Percentiles rank a stretch among this genome's conserved stretches.
These are phyloP conservation scores for Arabis alpina DNA, from an alignment of 345 rosid genomes.

Conservation along the genomic window DNA sequence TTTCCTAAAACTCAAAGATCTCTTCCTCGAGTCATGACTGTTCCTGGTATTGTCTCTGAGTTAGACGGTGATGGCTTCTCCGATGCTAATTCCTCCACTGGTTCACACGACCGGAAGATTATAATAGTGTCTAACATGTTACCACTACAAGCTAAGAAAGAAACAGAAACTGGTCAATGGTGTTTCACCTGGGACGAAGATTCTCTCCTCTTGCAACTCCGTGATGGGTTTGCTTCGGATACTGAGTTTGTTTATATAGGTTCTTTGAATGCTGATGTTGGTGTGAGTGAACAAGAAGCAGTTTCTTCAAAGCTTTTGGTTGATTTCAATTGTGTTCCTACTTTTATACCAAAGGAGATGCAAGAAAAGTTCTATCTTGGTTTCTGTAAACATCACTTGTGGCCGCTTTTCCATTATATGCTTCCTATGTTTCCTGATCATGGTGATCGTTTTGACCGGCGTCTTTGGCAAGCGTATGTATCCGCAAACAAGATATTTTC, in stretches of 20 bases:
- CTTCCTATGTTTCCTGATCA: conserved; percentile 84
- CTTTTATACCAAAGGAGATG: conserved; percentile 65
- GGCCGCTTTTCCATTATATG: conserved; percentile 92
- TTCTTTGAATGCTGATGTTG: conserved; percentile 65
- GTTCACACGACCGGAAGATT: conserved; percentile 54
- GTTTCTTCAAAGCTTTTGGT: conserved; percentile 61
- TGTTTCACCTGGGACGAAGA: conserved; percentile 67
- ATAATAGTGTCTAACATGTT: conserved; percentile 62
- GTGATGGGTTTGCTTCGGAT: conserved; percentile 64
- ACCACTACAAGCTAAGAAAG: conserved; percentile 57
- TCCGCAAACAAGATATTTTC: conserved; percentile 81
- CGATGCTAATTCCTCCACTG: conserved; percentile 52
- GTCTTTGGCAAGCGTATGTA: conserved; percentile 77
- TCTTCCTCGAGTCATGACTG: conserved; percentile 76
- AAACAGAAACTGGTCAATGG: conserved; percentile 56
- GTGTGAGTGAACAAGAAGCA: conserved; percentile 64
- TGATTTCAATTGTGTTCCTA: conserved; percentile 75
- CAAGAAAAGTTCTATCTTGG: conserved; percentile 72
- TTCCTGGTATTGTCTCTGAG: conserved; percentile 75
- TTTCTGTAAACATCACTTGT: conserved; percentile 76
- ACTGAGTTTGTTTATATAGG: conserved; percentile 76
- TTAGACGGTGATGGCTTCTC: conserved; percentile 64
- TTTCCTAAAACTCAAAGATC: conserved; percentile 61
- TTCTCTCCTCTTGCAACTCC: conserved; percentile 59
- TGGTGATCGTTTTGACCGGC: conserved; percentile 74